A percentile compares a stretch with the other conserved stretches of the same genome.
Evolutionary conservation across 1,284 basidiomycete genomes (phyloP).

Genomic region (Neonothopanus nambi): DNA sequence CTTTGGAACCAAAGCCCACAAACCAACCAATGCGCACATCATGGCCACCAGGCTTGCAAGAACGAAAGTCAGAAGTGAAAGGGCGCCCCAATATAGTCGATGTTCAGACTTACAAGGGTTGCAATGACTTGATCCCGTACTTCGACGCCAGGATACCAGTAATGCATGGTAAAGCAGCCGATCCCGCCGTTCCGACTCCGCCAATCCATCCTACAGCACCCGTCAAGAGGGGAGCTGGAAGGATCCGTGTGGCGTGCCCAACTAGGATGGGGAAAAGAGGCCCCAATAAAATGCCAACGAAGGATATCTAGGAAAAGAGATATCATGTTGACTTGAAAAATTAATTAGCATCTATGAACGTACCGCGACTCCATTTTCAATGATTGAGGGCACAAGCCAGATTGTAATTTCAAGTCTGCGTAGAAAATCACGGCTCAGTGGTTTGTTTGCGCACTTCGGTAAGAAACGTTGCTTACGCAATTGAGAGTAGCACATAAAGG

Average conservation of each 20-base stretch:
- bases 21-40: constrained; percentile 7
- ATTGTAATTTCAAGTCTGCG: constrained; percentile 51
- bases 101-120: constrained; percentile 1
- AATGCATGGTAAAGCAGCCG: neutral
- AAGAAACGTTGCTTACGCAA: constrained; percentile 34
- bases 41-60: neutral
- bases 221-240: neutral
- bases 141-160: neutral
- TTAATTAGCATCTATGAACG: too few species aligned
- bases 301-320: neutral
- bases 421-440: neutral
- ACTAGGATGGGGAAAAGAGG: neutral
- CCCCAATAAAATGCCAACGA: neutral
- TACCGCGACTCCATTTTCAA: constrained; percentile 51
- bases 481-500: constrained; percentile 40
- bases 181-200: neutral
- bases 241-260: neutral
- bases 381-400: constrained; percentile 53
- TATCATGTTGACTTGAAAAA: too few species aligned
- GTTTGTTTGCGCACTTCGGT: neutral
- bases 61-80: neutral
- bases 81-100: neutral
- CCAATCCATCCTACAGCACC: neutral
- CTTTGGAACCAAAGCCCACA: constrained; percentile 1
- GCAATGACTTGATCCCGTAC: constrained; percentile 1